Percentiles rank a stretch among this genome's conserved stretches.
phyloP scores from a whole-genome alignment of 2,329 filamentous ascomycete species.

The Cladosporium sp. region DNA sequence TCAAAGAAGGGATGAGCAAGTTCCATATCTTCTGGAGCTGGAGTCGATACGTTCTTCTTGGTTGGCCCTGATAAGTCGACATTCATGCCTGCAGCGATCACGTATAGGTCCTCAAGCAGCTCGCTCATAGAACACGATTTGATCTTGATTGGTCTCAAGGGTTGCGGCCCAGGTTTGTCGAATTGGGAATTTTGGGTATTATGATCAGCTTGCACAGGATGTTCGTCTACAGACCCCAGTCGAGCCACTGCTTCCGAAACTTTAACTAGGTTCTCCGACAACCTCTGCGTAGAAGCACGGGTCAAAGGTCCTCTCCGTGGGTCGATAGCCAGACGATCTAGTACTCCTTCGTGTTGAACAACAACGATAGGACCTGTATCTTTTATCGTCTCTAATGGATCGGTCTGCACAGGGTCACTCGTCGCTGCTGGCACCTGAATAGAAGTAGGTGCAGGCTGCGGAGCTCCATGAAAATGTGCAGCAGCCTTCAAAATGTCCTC shows the following conservation, averaged over 20 bases:
- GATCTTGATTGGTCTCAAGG: neutral
- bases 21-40: neutral
- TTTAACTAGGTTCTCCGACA: constrained; percentile 6
- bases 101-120: neutral
- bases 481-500: neutral
- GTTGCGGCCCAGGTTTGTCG: neutral
- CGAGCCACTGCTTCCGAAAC: constrained; percentile 13
- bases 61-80: neutral
- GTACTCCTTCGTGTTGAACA: constrained; percentile 8
- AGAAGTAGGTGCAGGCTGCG: neutral
- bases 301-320: constrained; percentile 15
- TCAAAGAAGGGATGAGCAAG: neutral
- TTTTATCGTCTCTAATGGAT: neutral
- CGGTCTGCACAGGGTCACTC: neutral
- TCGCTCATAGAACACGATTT: constrained; percentile 5
- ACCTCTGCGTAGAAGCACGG: constrained; percentile 5
- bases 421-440: too few species aligned
- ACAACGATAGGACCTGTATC: constrained; percentile 3
- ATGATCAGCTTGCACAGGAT: neutral
- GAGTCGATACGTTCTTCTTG: neutral
- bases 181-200: too few species aligned
- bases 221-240: constrained; percentile 25
- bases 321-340: constrained; percentile 14
- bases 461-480: neutral
- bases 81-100: constrained; percentile 1